A percentile compares a stretch with the other conserved stretches of the same genome.
These are phyloP conservation scores for Kodamaea kaohsiungensis DNA, from an alignment of 805 yeast genomes.

Conservation along the genomic window DNA sequence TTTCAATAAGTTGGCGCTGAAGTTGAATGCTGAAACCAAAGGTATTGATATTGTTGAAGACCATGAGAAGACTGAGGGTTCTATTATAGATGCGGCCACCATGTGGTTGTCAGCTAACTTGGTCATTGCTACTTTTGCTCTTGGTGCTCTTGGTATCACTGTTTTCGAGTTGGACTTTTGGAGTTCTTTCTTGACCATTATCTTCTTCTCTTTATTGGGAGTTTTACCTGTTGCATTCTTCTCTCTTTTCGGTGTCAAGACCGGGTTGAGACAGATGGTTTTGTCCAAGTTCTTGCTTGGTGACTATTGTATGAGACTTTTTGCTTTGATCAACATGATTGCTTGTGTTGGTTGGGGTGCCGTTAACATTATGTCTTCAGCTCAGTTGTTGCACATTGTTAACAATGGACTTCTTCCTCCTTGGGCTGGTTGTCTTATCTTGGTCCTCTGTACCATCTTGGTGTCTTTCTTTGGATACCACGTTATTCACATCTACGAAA, in stretches of 20 bases:
- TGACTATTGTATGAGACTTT: constrained; percentile 69
- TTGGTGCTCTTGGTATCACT: constrained; percentile 65
- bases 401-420: constrained; percentile 72
- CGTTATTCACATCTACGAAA: constrained; percentile 79
- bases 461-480: constrained; percentile 85
- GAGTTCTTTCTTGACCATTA: constrained; percentile 62
- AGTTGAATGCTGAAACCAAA: constrained; percentile 48
- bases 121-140: constrained; percentile 78
- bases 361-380: constrained; percentile 86
- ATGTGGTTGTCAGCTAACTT: constrained; percentile 93
- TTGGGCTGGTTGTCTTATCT: constrained; percentile 85
- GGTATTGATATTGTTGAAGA: constrained; percentile 84
- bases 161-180: constrained; percentile 72
- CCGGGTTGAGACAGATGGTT: constrained; percentile 88
- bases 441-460: constrained; percentile 64
- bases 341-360: constrained; percentile 97
- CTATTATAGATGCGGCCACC: constrained; percentile 69
- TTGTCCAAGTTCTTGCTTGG: constrained; percentile 79
- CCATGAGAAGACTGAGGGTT: constrained; percentile 69
- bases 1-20: constrained; percentile 33
- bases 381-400: constrained; percentile 77
- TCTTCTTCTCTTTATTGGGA: constrained; percentile 77
- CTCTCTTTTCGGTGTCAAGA: constrained; percentile 78
- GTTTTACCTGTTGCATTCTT: constrained; percentile 77
- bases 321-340: constrained; percentile 72